A percentile compares a stretch with the other conserved stretches of the same genome.
Evolutionary conservation across 2,329 filamentous ascomycete species (phyloP).

Genomic region (Aschersonia sp.): DNA sequence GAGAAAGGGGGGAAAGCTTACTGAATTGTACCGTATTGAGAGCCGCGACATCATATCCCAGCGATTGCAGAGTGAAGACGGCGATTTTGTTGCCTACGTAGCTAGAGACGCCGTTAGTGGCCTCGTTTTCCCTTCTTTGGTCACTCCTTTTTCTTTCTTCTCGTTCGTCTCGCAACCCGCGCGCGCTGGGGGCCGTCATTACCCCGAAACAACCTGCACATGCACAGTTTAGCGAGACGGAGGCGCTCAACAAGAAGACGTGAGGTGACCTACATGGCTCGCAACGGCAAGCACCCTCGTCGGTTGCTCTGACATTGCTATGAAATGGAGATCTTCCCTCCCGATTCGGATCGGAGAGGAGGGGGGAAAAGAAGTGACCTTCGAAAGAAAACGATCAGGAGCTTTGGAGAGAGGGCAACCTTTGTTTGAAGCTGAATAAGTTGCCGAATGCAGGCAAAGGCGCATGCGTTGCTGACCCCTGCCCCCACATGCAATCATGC

Average conservation of each 20-base stretch:
- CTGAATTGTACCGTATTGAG: slow-evolving; percentile 98
- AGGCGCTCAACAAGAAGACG: too few species aligned
- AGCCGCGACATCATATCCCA: slow-evolving; percentile 87
- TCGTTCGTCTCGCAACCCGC: too few species aligned
- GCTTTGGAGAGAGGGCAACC: too few species aligned
- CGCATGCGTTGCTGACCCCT: too few species aligned
- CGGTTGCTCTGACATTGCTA: slow-evolving; percentile 23
- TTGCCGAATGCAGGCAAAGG: too few species aligned
- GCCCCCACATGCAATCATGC: too few species aligned
- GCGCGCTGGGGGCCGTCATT: neutral
- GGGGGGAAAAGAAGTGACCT: too few species aligned
- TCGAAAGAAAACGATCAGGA: too few species aligned
- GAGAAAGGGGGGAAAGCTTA: slow-evolving; percentile 28
- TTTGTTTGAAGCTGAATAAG: too few species aligned
- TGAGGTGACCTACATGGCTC: slow-evolving; percentile 63
- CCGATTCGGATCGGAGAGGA: too few species aligned
- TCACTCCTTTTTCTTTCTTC: too few species aligned
- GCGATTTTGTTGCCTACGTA: slow-evolving; percentile 98
- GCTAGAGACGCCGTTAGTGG: slow-evolving; percentile 27
- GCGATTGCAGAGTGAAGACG: slow-evolving; percentile 81
- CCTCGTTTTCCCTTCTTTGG: too few species aligned
- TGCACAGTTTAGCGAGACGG: slow-evolving; percentile 4
- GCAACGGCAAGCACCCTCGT: slow-evolving; percentile 71
- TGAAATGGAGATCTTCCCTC: neutral
- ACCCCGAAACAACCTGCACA: slow-evolving; percentile 29